These are phyloP conservation scores for Camellia granthamiana DNA, from an alignment of 148 eudicot genomes.

Conservation along the genomic window DNA sequence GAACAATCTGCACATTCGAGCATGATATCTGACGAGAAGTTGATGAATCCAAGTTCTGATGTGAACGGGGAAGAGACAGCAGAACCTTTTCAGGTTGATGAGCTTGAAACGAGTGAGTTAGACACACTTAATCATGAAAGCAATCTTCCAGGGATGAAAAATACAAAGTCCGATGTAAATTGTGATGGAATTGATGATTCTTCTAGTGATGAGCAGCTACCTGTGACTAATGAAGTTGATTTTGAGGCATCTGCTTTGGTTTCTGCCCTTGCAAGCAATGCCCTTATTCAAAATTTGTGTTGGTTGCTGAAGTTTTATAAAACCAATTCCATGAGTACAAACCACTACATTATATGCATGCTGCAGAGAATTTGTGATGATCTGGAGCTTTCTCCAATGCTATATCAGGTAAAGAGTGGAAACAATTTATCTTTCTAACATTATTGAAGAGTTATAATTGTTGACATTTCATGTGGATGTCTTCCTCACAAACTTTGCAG, in stretches of 20 bases:
- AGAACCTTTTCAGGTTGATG: conserved; percentile 25
- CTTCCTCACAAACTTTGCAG: conserved; percentile 44
- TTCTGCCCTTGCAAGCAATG: conserved; percentile 62
- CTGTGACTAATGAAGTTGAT: conserved; percentile 70
- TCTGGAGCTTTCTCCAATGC: conserved; percentile 92
- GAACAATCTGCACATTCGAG: conserved; percentile 25
- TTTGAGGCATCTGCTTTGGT: conserved; percentile 72
- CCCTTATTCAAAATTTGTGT: conserved; percentile 60
- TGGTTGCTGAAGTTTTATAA: conserved; percentile 91
- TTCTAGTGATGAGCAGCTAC: conserved; percentile 71
- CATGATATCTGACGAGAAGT: conserved; percentile 26
- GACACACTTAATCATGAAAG: conserved; percentile 28
- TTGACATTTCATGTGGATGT: conserved; percentile 19
- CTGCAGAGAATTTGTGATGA: conserved; percentile 83
- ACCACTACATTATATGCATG: conserved; percentile 74
- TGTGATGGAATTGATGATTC: conserved; percentile 51
- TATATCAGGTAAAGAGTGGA: conserved; percentile 74
- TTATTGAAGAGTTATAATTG: conserved; percentile 17
- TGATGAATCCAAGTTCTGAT: conserved; percentile 25
- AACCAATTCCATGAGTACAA: conserved; percentile 72
- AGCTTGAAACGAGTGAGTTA: conserved; percentile 24
- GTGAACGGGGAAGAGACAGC: conserved; percentile 28
- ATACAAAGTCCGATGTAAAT: conserved; percentile 32
- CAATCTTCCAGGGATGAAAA: conserved; percentile 30
- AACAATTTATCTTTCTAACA: background rate